phyloP scores from a whole-genome alignment of 257 asterid species.

The Gynochthodes officinalis region DNA sequence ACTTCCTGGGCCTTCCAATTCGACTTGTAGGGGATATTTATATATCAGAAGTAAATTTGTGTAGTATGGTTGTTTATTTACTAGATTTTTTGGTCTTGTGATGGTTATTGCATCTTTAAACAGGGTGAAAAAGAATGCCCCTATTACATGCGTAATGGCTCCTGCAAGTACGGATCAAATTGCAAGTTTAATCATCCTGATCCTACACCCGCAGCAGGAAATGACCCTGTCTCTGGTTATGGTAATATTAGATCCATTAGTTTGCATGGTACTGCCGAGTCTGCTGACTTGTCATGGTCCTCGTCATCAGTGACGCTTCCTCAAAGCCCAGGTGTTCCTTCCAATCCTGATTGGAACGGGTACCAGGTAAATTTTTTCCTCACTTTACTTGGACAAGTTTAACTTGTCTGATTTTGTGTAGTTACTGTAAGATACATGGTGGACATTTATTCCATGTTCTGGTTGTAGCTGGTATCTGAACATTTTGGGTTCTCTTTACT shows the following conservation, averaged over 20 bases:
- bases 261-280: slow-evolving; percentile 46
- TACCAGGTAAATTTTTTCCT: slow-evolving; percentile 56
- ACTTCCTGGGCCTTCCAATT: slow-evolving; percentile 49
- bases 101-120: slow-evolving; percentile 6
- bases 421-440: not conserved
- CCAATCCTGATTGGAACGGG: slow-evolving; percentile 67
- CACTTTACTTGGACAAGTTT: not conserved
- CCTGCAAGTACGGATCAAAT: slow-evolving; percentile 75
- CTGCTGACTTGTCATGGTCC: slow-evolving; percentile 65
- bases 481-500: slow-evolving; percentile 1
- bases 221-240: slow-evolving; percentile 55
- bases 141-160: slow-evolving; percentile 85
- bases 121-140: slow-evolving; percentile 88
- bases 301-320: slow-evolving; percentile 51
- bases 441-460: not conserved
- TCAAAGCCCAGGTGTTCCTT: slow-evolving; percentile 42
- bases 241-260: slow-evolving; percentile 55
- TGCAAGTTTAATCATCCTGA: slow-evolving; percentile 95
- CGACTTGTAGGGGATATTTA: slow-evolving; percentile 26
- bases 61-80: not conserved
- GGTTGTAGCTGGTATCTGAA: slow-evolving; percentile 1
- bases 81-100: not conserved
- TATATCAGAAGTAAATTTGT: slow-evolving; percentile 1
- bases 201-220: slow-evolving; percentile 57
- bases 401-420: not conserved